Evolutionary conservation across 805 yeast genomes (phyloP), one percentile per base, ranked within the genome.

Genomic region (Zygotorulaspora chibaensis): DNA sequence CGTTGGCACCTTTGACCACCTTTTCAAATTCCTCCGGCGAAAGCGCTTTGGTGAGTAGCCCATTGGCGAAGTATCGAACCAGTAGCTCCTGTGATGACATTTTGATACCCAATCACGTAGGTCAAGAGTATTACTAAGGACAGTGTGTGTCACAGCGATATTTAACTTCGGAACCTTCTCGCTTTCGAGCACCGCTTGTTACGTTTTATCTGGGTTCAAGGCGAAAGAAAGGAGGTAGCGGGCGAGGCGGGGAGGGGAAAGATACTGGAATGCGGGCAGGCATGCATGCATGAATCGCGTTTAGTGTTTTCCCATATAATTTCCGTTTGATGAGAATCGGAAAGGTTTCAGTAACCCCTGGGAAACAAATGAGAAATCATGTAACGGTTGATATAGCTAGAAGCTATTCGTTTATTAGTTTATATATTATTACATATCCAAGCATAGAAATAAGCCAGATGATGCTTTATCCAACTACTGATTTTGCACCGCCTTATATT

Each of bases 1-100:
- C 26, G 27, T 36, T 30, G 10, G 17, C 25, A 17, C 17, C 17
- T 35, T 49, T 31, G 29, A 27, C 34, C 38, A 49, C 46, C 20
- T 40, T 38, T 3, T 26, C 38, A 28, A 49, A 49, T 18, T 46
- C 53, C 2, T 40, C 38, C 6, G 46, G 17, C 10, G 46, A 29
- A 17, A 39, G 15, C n/a, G 20, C 26, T 17, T 38, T 28, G 18
- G 47, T 49, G 33, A 49, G 28, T 36, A 38, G 35, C 13, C 25
- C 29, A 15, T 29, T 42, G 2, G 33, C 33, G 15, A 45, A 17
- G 18, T 42, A 38, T 28, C 36, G 40, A 12, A 26, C 28, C 13
- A 48, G 45, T 7, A 45, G 36, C 11, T 45, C 47, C 30, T 40
- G 36, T 15, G 49, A 42, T 25, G 47, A 34, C 52, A 45, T 45